phyloP scores from a whole-genome alignment of 768 basidiomycete genomes.

The Lactarius tabidus region DNA sequence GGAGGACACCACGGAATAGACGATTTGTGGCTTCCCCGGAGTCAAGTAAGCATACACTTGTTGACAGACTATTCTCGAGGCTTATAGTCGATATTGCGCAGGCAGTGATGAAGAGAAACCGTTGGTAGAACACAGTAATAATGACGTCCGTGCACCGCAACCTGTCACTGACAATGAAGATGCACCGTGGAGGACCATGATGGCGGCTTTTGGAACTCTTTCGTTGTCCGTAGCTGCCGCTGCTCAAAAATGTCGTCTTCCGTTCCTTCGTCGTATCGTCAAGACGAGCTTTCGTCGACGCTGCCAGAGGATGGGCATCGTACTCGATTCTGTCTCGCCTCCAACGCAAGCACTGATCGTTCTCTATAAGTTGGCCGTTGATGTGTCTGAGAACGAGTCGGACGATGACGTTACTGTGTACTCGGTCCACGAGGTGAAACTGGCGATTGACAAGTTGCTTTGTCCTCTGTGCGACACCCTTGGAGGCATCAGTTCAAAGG shows the following conservation, averaged over 20 bases:
- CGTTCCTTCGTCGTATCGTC: conserved; percentile 55
- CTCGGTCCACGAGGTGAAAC: conserved; percentile 27
- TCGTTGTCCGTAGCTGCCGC: conserved; percentile 11
- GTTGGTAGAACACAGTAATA: too few species aligned
- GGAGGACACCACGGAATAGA: neutral
- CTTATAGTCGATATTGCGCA: neutral
- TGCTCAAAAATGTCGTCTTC: conserved; percentile 36
- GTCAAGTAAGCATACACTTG: conserved; percentile 2
- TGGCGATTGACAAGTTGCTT: conserved; percentile 36
- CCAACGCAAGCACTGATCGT: conserved; percentile 29
- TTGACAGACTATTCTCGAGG: neutral
- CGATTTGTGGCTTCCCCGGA: neutral
- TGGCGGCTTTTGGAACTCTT: conserved; percentile 13
- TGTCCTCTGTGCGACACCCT: conserved; percentile 57
- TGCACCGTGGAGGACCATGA: conserved; percentile 11
- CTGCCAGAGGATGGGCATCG: conserved; percentile 40
- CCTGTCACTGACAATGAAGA: neutral
- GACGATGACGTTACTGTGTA: conserved; percentile 20
- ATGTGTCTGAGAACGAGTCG: conserved; percentile 13
- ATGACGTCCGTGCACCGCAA: neutral
- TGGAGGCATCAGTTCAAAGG: conserved; percentile 38
- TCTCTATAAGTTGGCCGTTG: conserved; percentile 26
- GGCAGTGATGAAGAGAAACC: conserved; percentile 5
- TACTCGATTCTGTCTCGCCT: conserved; percentile 29
- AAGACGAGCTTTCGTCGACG: conserved; percentile 43